Evolutionary conservation across 2,329 filamentous ascomycete species (phyloP).

Genomic region (Penicillium verrucosum): DNA sequence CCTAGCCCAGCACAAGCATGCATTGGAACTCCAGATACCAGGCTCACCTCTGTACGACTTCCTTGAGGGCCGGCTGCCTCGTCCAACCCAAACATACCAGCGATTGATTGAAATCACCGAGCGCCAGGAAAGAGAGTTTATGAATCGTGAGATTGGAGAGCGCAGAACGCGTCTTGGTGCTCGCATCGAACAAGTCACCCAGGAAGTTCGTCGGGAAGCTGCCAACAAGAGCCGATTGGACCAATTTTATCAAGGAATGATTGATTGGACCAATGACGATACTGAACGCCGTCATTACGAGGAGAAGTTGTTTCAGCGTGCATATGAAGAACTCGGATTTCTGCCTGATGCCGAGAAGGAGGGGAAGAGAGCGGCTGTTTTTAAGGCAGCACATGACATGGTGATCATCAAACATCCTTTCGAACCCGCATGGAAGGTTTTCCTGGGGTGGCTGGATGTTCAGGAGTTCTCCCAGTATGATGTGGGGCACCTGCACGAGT

Average conservation of each 20-base stretch:
- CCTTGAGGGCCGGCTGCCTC: constrained; percentile 78
- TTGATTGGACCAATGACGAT: constrained; percentile 88
- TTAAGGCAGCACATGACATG: constrained; percentile 82
- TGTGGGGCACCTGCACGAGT: constrained; percentile 71
- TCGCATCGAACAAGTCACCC: constrained; percentile 74
- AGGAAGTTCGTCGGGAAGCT: constrained; percentile 84
- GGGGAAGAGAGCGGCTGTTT: constrained; percentile 67
- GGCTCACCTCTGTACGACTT: constrained; percentile 74
- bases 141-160: constrained; percentile 87
- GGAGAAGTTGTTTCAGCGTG: constrained; percentile 80
- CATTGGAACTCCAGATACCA: constrained; percentile 73
- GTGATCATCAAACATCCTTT: constrained; percentile 93
- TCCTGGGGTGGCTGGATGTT: constrained; percentile 82
- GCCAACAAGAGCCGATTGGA: constrained; percentile 74
- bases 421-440: constrained; percentile 84
- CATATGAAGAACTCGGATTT: constrained; percentile 72
- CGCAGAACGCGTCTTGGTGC: constrained; percentile 83
- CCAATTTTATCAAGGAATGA: constrained; percentile 73
- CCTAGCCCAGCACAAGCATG: constrained; percentile 68
- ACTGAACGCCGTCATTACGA: constrained; percentile 79
- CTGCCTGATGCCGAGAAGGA: constrained; percentile 66
- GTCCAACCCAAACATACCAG: constrained; percentile 76
- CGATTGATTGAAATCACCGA: constrained; percentile 81
- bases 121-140: constrained; percentile 78
- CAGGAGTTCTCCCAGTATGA: constrained; percentile 75